These are phyloP conservation scores for Pichia exigua DNA, from an alignment of 805 yeast genomes.

Conservation along the genomic window DNA sequence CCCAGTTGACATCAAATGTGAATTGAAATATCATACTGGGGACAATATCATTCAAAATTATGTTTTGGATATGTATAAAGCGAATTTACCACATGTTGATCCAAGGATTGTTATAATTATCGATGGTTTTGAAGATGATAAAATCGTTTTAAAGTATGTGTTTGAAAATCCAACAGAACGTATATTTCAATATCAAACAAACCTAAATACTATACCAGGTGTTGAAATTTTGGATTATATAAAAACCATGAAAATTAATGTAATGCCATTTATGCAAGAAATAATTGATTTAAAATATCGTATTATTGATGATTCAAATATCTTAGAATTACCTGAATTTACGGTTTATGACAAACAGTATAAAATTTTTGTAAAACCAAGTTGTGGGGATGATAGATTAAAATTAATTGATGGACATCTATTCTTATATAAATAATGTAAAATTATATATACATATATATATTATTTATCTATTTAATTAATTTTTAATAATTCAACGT, in stretches of 20 bases:
- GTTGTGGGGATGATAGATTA: conserved; percentile 32
- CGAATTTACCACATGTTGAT: conserved; percentile 55
- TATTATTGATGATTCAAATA: conserved; percentile 10
- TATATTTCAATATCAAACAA: conserved; percentile 46
- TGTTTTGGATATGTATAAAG: conserved; percentile 37
- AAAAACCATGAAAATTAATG: conserved; percentile 35
- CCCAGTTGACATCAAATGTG: conserved; percentile 15
- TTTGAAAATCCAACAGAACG: conserved; percentile 73
- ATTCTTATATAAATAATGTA: not conserved
- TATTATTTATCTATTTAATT: conserved; percentile 28
- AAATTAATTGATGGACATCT: conserved; percentile 24
- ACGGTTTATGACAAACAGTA: conserved; percentile 62
- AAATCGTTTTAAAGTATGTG: conserved; percentile 36
- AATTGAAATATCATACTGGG: conserved; percentile 14
- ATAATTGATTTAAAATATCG: conserved; percentile 34
- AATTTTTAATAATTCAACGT: conserved; percentile 62
- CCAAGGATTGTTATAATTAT: conserved; percentile 54
- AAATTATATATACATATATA: not conserved
- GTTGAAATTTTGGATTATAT: conserved; percentile 21
- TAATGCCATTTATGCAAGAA: conserved; percentile 56
- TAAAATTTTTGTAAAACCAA: conserved; percentile 51
- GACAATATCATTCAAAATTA: conserved; percentile 23
- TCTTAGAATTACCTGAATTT: conserved; percentile 45
- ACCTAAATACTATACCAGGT: conserved; percentile 18
- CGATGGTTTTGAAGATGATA: conserved; percentile 12